phyloP scores from a whole-genome alignment of 371 early-diverging fungal species.

The Mortierella sp. region DNA sequence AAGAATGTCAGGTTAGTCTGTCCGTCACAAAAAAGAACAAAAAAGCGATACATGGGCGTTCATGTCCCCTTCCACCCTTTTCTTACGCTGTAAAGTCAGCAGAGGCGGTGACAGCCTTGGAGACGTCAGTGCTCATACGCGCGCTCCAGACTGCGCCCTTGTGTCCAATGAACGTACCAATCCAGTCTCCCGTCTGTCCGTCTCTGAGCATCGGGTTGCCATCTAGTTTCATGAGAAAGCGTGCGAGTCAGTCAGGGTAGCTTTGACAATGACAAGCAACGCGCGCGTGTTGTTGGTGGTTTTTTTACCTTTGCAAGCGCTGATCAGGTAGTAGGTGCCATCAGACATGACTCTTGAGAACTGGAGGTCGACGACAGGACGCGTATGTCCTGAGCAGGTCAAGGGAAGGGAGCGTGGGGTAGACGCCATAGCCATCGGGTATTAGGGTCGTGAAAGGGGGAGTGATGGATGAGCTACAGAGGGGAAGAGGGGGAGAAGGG shows the following conservation, averaged over 20 bases:
- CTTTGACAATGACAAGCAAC: no score
- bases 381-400: slow-evolving; percentile 88
- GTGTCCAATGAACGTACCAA: slow-evolving; percentile 88
- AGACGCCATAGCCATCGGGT: slow-evolving; percentile 52
- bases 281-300: no score
- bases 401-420: slow-evolving; percentile 69
- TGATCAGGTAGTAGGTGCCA: slow-evolving; percentile 81
- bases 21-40: no score
- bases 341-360: slow-evolving; percentile 77
- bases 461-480: no score
- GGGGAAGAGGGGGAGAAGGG: no score
- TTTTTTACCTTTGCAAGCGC: slow-evolving; percentile 92
- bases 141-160: slow-evolving; percentile 94
- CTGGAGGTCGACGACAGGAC: slow-evolving; percentile 88
- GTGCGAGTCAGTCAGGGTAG: no score
- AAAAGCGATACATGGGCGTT: no score
- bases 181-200: slow-evolving; percentile 91
- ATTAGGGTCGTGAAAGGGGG: no score
- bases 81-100: slow-evolving; percentile 87
- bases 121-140: slow-evolving; percentile 76
- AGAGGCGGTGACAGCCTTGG: slow-evolving; percentile 85
- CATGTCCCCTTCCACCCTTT: no score
- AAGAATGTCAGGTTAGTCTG: no score
- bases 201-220: slow-evolving; percentile 87
- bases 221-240: slow-evolving; percentile 61